Evolutionary conservation across 345 rosid species (phyloP).

Genomic region (Populus tremula): DNA sequence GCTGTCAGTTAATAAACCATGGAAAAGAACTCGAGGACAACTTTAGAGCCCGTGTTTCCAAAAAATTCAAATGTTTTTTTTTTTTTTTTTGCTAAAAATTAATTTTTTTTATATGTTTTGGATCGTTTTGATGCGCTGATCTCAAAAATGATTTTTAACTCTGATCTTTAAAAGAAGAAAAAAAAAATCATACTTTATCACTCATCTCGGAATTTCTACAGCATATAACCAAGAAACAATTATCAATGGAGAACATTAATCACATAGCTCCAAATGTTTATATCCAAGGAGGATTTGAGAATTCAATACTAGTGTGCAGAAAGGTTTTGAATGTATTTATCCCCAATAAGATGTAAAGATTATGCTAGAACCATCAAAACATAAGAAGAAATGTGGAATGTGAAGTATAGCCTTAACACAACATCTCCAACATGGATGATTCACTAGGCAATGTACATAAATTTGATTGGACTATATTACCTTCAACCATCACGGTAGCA

Average conservation of each 20-base stretch:
- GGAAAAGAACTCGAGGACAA: too few relatives aligned
- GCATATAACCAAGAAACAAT: not conserved
- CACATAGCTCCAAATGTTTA: slow-evolving; percentile 5
- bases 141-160: too few relatives aligned
- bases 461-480: not conserved
- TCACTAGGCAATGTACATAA: slow-evolving; percentile 3
- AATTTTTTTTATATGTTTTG: too few relatives aligned
- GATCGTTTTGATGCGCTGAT: too few relatives aligned
- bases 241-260: not conserved
- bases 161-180: too few relatives aligned
- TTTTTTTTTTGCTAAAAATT: too few relatives aligned
- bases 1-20: too few relatives aligned
- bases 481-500: not conserved
- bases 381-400: not conserved
- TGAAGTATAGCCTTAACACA: not conserved
- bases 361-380: not conserved
- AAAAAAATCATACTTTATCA: too few relatives aligned
- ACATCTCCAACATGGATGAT: not conserved
- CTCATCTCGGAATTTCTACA: not conserved
- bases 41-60: too few relatives aligned
- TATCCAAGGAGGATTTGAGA: not conserved
- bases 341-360: not conserved
- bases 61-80: too few relatives aligned
- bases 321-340: not conserved
- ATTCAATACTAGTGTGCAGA: not conserved